These are phyloP conservation scores for Dryadomyces quercus-mongolicae DNA, from an alignment of 2,329 filamentous ascomycete species.

Conservation along the genomic window DNA sequence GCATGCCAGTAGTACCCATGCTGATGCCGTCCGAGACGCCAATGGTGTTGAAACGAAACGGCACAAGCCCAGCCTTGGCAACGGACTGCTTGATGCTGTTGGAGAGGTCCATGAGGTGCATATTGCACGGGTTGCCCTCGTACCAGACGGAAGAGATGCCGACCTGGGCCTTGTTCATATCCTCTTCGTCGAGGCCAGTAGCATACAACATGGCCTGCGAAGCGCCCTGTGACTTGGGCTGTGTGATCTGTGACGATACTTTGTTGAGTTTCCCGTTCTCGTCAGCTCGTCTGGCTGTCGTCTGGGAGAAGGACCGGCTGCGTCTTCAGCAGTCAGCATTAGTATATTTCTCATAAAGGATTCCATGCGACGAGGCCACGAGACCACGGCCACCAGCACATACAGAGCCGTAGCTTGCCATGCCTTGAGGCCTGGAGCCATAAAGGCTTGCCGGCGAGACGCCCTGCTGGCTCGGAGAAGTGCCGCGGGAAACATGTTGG, in stretches of 20 bases:
- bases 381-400: background rate
- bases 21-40: slow-evolving; percentile 96
- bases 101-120: slow-evolving; percentile 90
- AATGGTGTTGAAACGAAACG: slow-evolving; percentile 98
- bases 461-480: background rate
- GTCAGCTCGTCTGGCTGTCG: slow-evolving; percentile 33
- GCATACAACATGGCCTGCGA: slow-evolving; percentile 99
- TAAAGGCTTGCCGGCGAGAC: background rate
- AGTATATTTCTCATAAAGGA: background rate
- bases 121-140: slow-evolving; percentile 97
- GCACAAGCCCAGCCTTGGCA: slow-evolving; percentile 62
- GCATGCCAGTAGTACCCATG: slow-evolving; percentile 96
- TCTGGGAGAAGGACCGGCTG: slow-evolving; percentile 39
- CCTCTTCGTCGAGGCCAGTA: slow-evolving; percentile 72
- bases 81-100: slow-evolving; percentile 55
- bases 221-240: slow-evolving; percentile 95
- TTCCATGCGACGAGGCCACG: background rate
- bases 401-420: background rate
- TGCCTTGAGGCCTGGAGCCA: background rate
- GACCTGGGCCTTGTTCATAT: slow-evolving; percentile 94
- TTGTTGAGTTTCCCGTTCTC: slow-evolving; percentile 57
- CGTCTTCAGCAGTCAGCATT: background rate
- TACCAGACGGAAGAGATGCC: slow-evolving; percentile 98
- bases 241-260: slow-evolving; percentile 74
- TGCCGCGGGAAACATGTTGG: background rate